These are phyloP conservation scores for Starmerella scarabaei DNA, from an alignment of 805 yeast species.

Conservation along the genomic window DNA sequence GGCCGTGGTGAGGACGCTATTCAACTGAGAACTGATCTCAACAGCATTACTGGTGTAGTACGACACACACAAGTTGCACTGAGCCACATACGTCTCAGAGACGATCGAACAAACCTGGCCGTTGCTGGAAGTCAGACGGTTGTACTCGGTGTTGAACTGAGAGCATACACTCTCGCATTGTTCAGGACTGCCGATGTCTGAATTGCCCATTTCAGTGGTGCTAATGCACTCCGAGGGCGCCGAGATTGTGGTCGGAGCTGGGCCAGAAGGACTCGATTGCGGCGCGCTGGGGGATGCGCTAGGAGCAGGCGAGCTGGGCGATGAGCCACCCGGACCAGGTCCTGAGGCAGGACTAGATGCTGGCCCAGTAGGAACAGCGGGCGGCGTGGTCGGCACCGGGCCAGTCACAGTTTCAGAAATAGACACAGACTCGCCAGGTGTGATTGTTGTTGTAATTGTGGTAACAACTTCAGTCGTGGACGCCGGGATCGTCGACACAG, in stretches of 20 bases:
- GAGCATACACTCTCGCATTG: constrained; percentile 1
- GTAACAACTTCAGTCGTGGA: constrained; percentile 12
- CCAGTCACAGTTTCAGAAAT: constrained; percentile 4
- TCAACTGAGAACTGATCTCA: too few species aligned
- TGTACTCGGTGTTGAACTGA: not conserved
- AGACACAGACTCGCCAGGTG: constrained; percentile 1
- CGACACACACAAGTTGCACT: constrained; percentile 3
- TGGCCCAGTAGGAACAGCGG: not conserved
- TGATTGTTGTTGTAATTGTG: constrained; percentile 6
- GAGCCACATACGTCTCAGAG: not conserved
- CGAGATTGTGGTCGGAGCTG: not conserved
- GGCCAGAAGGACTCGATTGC: not conserved
- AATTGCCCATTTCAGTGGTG: constrained; percentile 1
- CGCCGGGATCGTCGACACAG: constrained; percentile 13
- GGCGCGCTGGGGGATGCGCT: not conserved
- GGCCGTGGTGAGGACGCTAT: not conserved
- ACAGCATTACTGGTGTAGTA: too few species aligned
- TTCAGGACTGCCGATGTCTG: not conserved
- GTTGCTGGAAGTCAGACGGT: not conserved
- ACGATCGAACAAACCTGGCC: not conserved
- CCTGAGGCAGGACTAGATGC: too few species aligned
- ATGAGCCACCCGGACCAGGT: not conserved
- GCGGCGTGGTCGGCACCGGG: not conserved
- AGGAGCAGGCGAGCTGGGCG: not conserved
- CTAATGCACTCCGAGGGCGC: constrained; percentile 3